Conservation (phyloP, 2,329 filamentous ascomycete species). For the Colletotrichum somersetense region DNA sequence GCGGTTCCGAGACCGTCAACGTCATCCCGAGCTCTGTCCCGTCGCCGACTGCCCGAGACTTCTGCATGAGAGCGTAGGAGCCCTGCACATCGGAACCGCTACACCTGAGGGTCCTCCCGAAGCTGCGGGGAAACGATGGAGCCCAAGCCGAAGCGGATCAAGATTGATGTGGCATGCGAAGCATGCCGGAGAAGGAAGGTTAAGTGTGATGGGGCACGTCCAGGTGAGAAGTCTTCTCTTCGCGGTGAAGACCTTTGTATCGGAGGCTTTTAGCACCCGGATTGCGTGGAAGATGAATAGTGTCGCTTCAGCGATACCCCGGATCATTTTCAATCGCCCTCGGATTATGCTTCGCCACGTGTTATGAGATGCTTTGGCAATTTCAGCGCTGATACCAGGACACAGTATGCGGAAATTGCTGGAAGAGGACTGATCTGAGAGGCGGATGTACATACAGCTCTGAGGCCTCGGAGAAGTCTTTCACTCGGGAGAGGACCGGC, state of each 20-base stretch:
- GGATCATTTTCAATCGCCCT: neutral
- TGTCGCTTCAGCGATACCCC: neutral
- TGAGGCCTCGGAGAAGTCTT: slow-evolving; percentile 22
- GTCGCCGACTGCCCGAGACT: neutral
- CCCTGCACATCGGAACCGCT: slow-evolving; percentile 2
- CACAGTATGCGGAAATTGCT: slow-evolving; percentile 51
- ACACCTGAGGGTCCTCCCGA: neutral
- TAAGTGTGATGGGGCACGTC: slow-evolving; percentile 57
- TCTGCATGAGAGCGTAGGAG: neutral
- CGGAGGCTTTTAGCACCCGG: neutral
- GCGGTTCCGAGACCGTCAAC: slow-evolving; percentile 23
- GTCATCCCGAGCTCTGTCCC: slow-evolving; percentile 13
- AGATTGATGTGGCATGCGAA: slow-evolving; percentile 59
- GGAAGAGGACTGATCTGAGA: slow-evolving; percentile 47
- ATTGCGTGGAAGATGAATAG: neutral
- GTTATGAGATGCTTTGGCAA: neutral
- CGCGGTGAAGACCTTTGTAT: neutral
- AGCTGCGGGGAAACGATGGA: slow-evolving; percentile 30
- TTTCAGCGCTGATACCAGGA: neutral
- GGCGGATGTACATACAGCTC: slow-evolving; percentile 48
- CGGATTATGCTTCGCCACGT: neutral
- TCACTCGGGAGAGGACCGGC: neutral
- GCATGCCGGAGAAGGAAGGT: slow-evolving; percentile 57
- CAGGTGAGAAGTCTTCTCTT: slow-evolving; percentile 45
- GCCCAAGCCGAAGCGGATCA: slow-evolving; percentile 53